phyloP scores from a whole-genome alignment of 1,139 yeast genomes.

The Scheffersomyces stambukii region DNA sequence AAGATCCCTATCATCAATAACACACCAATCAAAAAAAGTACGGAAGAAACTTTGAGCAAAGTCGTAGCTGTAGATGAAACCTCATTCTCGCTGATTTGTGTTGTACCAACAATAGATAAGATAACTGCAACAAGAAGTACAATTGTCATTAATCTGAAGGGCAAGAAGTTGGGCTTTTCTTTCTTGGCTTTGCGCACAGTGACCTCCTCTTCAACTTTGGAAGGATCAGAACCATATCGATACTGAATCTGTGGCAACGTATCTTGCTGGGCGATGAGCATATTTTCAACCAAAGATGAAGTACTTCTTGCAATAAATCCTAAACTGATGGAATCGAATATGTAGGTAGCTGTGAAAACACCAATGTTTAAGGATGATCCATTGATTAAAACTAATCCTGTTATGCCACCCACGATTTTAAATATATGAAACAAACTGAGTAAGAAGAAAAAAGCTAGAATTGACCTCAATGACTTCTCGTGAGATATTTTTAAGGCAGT shows the following conservation, averaged over 20 bases:
- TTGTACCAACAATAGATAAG: slow-evolving; percentile 7
- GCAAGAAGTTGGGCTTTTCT: slow-evolving; percentile 5
- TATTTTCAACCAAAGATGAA: slow-evolving; percentile 9
- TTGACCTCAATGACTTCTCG: slow-evolving; percentile 2
- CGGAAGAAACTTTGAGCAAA: slow-evolving; percentile 7
- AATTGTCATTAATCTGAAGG: slow-evolving; percentile 8
- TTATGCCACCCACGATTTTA: slow-evolving; percentile 10
- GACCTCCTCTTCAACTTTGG: neutral
- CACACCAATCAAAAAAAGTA: slow-evolving; percentile 9
- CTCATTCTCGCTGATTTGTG: slow-evolving; percentile 3
- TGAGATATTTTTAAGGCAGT: slow-evolving; percentile 3
- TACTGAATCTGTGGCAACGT: too few relatives aligned
- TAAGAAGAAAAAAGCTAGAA: slow-evolving; percentile 6
- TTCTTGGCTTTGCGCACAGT: neutral
- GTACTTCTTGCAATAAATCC: slow-evolving; percentile 9
- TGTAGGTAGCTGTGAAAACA: slow-evolving; percentile 11
- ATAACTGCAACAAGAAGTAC: slow-evolving; percentile 9
- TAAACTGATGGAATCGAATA: slow-evolving; percentile 11
- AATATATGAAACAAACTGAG: slow-evolving; percentile 6
- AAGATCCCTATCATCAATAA: slow-evolving; percentile 6
- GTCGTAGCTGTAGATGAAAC: slow-evolving; percentile 3
- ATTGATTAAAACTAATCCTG: slow-evolving; percentile 9
- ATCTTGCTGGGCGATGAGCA: slow-evolving; percentile 3
- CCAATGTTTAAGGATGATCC: slow-evolving; percentile 4
- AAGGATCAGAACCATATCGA: neutral